Percentiles rank a stretch among this genome's conserved stretches.
Conservation (phyloP, 805 yeast genomes). For the Tanozyma kutaoensis region DNA sequence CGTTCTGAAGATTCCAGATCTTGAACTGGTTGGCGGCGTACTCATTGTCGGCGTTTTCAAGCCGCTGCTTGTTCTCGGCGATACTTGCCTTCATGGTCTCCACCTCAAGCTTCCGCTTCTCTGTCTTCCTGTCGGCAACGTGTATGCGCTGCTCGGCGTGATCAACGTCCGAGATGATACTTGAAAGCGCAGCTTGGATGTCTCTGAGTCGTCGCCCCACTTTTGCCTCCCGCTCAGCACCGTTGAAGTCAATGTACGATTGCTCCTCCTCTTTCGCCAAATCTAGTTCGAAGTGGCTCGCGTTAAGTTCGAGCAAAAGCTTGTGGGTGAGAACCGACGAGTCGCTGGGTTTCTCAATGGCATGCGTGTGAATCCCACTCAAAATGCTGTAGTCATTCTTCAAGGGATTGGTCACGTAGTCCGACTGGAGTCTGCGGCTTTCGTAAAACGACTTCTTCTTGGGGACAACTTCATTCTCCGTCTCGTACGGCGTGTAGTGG, state of each 20-base stretch:
- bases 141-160: constrained; percentile 23
- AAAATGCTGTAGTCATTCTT: constrained; percentile 32
- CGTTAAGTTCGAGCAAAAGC: constrained; percentile 42
- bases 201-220: constrained; percentile 32
- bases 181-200: constrained; percentile 28
- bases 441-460: constrained; percentile 36
- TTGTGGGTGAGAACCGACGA: constrained; percentile 42
- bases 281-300: constrained; percentile 28
- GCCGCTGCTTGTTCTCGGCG: constrained; percentile 13
- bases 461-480: constrained; percentile 1
- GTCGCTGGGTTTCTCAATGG: constrained; percentile 9
- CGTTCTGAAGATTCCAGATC: constrained; percentile 32
- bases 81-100: constrained; percentile 11
- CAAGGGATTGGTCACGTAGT: constrained; percentile 59
- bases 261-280: constrained; percentile 29
- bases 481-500: constrained; percentile 16
- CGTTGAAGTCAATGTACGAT: constrained; percentile 15
- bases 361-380: constrained; percentile 36
- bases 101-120: constrained; percentile 17
- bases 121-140: constrained; percentile 17
- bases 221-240: constrained; percentile 25
- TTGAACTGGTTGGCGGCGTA: constrained; percentile 25
- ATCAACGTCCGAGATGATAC: constrained; percentile 32
- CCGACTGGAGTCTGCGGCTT: constrained; percentile 47
- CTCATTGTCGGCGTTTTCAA: constrained; percentile 5